These are phyloP conservation scores for Monilinia aucupariae DNA, from an alignment of 2,329 filamentous ascomycete genomes.

Conservation along the genomic window DNA sequence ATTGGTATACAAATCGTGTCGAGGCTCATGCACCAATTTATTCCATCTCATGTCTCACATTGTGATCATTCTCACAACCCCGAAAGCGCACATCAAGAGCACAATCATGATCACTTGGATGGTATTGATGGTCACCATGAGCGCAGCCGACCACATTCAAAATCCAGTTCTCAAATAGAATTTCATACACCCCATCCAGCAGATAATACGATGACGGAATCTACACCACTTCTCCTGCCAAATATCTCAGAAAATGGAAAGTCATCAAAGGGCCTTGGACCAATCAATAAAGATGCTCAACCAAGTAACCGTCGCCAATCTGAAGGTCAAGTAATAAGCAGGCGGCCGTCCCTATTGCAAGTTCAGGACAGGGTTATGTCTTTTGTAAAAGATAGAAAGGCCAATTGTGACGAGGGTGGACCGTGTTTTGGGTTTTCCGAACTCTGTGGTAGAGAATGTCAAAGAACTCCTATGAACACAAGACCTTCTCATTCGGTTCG, in stretches of 20 bases:
- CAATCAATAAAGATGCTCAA: slow-evolving; percentile 4
- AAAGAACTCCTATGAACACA: slow-evolving; percentile 35
- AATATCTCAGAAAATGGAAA: slow-evolving; percentile 19
- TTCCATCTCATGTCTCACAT: slow-evolving; percentile 75
- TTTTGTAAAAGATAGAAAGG: slow-evolving; percentile 60
- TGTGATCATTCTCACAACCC: slow-evolving; percentile 68
- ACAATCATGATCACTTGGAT: slow-evolving; percentile 12
- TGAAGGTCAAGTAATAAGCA: slow-evolving; percentile 17
- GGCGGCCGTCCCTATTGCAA: slow-evolving; percentile 50
- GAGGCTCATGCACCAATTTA: slow-evolving; percentile 63
- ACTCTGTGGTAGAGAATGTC: slow-evolving; percentile 61
- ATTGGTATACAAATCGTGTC: slow-evolving; percentile 71
- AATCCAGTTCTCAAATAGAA: not conserved
- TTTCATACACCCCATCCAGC: not conserved
- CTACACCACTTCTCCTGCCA: slow-evolving; percentile 29
- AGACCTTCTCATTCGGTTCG: slow-evolving; percentile 19
- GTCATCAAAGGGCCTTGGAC: not conserved
- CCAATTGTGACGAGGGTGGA: slow-evolving; percentile 55
- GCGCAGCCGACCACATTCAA: slow-evolving; percentile 4
- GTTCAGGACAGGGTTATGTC: slow-evolving; percentile 55
- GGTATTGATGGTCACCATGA: not conserved
- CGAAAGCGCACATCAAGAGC: slow-evolving; percentile 40
- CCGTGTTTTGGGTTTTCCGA: slow-evolving; percentile 61
- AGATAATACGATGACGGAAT: slow-evolving; percentile 26
- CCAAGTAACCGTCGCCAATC: slow-evolving; percentile 13